These are phyloP conservation scores for Pichia scutulata DNA, from an alignment of 805 yeast species.

Conservation along the genomic window DNA sequence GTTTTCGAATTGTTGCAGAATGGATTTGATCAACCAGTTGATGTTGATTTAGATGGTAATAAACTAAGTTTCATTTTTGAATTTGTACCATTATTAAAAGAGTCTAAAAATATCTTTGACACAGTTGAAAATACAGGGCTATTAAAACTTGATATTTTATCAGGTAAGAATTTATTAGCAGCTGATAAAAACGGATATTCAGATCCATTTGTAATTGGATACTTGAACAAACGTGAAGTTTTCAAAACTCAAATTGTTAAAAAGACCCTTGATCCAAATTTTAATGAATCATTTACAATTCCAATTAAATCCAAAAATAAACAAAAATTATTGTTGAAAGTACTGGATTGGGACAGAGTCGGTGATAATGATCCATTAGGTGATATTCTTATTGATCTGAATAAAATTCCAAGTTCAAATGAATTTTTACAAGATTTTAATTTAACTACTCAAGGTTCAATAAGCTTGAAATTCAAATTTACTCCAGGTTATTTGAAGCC, in stretches of 20 bases:
- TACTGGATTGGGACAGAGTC: constrained; percentile 74
- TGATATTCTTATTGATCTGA: constrained; percentile 39
- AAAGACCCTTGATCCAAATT: constrained; percentile 63
- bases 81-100: constrained; percentile 54
- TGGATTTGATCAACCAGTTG: constrained; percentile 39
- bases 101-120: constrained; percentile 34
- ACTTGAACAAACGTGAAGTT: constrained; percentile 44
- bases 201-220: constrained; percentile 58
- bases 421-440: constrained; percentile 37
- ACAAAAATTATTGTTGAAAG: constrained; percentile 38
- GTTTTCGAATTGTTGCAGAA: constrained; percentile 49
- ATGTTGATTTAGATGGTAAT: constrained; percentile 35
- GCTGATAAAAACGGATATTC: constrained; percentile 72
- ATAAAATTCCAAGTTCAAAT: constrained; percentile 38
- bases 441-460: constrained; percentile 55
- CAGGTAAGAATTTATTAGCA: constrained; percentile 46
- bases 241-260: constrained; percentile 55
- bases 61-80: constrained; percentile 43
- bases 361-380: constrained; percentile 63
- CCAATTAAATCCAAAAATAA: constrained; percentile 60
- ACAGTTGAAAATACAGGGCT: constrained; percentile 63
- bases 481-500: constrained; percentile 64
- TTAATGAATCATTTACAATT: constrained; percentile 61
- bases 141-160: constrained; percentile 46
- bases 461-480: constrained; percentile 48